A percentile compares a stretch with the other conserved stretches of the same genome.
Conservation (phyloP, 371 early-diverging fungal genomes). For the Syncephalastrum sp. region DNA sequence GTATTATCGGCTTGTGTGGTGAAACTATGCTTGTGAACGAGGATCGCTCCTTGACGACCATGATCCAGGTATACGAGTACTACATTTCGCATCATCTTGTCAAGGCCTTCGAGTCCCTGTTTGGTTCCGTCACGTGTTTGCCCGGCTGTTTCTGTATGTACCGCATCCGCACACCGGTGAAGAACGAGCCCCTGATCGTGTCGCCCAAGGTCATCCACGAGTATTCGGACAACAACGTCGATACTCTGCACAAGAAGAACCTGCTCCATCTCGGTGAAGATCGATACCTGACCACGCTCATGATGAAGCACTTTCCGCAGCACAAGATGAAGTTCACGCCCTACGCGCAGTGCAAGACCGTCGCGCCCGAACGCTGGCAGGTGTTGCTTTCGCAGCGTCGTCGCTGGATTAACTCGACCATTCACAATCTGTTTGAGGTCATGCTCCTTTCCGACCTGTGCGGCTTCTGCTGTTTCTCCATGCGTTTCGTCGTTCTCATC, state of each 20-base stretch:
- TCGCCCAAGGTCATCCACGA: conserved; percentile 89
- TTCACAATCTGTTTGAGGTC: conserved; percentile 95
- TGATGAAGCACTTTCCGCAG: conserved; percentile 97
- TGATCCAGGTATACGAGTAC: conserved; percentile 99
- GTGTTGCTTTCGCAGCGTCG: conserved; percentile 87
- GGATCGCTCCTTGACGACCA: conserved; percentile 89
- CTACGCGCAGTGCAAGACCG: conserved; percentile 96
- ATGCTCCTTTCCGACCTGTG: conserved; percentile 85
- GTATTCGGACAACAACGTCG: conserved; percentile 94
- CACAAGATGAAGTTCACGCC: conserved; percentile 97
- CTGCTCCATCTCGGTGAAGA: conserved; percentile 98
- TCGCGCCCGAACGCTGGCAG: conserved; percentile 94
- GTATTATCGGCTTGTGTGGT: conserved; percentile 92
- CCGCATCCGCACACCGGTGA: conserved; percentile 80
- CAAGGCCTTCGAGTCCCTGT: conserved; percentile 99
- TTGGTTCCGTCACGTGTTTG: conserved; percentile 96
- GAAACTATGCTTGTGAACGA: conserved; percentile 91
- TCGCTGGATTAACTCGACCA: conserved; percentile 99
- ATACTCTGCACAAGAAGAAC: conserved; percentile 99
- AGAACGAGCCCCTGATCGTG: conserved; percentile 90
- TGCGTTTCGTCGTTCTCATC: conserved; percentile 91
- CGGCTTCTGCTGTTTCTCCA: conserved; percentile 95
- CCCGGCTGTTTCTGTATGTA: conserved; percentile 98
- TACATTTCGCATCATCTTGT: conserved; percentile 98
- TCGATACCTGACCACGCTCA: conserved; percentile 97